These are phyloP conservation scores for Daldinia vernicosa DNA, from an alignment of 495 filamentous ascomycete genomes.

Conservation along the genomic window DNA sequence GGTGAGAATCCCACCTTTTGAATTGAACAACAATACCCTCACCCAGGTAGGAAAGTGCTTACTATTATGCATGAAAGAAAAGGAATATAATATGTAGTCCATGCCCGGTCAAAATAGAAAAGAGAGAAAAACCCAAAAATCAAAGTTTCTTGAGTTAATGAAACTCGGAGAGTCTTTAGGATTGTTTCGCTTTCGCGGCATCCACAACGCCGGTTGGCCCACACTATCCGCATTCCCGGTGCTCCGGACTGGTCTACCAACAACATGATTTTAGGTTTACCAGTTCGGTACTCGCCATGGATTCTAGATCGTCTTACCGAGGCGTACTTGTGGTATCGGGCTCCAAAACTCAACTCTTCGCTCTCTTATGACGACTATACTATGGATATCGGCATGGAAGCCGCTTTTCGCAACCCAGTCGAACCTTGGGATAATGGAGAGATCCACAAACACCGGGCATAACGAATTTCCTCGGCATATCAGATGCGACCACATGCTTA, in stretches of 20 bases:
- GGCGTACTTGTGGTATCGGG: background rate
- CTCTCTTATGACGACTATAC: background rate
- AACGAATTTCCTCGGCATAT: constrained; percentile 27
- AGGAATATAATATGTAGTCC: constrained; percentile 23
- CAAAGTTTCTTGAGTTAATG: constrained; percentile 4
- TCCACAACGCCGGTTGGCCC: constrained; percentile 1
- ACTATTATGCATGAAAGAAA: constrained; percentile 18
- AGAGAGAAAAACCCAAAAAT: background rate
- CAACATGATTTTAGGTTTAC: constrained; percentile 20
- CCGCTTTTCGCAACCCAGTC: constrained; percentile 31
- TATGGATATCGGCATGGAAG: constrained; percentile 16
- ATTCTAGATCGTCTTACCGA: constrained; percentile 14
- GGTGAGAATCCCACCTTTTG: constrained; percentile 22
- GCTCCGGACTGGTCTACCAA: constrained; percentile 9
- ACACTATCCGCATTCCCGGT: constrained; percentile 6
- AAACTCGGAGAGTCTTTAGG: background rate
- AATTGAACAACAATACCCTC: constrained; percentile 10
- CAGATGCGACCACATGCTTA: constrained; percentile 13
- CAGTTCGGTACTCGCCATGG: constrained; percentile 4
- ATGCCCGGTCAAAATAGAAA: background rate
- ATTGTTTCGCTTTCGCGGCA: background rate
- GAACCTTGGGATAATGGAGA: constrained; percentile 7
- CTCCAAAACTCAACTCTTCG: background rate
- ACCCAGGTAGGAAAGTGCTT: constrained; percentile 26
- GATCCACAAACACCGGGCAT: constrained; percentile 17